phyloP scores from a whole-genome alignment of 1,284 basidiomycete genomes.

The Ganoderma multipileum region DNA sequence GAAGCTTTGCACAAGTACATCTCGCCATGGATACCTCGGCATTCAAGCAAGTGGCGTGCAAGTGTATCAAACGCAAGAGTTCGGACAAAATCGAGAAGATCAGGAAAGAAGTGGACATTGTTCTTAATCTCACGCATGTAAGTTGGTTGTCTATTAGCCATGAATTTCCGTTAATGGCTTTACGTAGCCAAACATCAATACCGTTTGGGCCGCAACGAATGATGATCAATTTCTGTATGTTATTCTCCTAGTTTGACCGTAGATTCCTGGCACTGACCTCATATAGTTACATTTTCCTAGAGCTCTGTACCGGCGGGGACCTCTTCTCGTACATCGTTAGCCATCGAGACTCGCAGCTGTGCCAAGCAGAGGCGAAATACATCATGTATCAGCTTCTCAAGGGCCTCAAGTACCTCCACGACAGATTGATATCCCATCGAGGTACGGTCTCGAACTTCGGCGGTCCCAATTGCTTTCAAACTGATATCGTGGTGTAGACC shows the following conservation, averaged over 20 bases:
- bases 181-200: constrained; percentile 80
- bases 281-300: constrained; percentile 74
- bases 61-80: constrained; percentile 72
- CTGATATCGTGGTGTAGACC: constrained; percentile 51
- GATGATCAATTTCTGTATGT: constrained; percentile 66
- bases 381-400: constrained; percentile 82
- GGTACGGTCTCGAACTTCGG: constrained; percentile 51
- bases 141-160: constrained; percentile 29
- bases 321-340: constrained; percentile 81
- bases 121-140: constrained; percentile 76
- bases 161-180: not conserved
- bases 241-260: not conserved
- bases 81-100: constrained; percentile 65
- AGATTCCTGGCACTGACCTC: not conserved
- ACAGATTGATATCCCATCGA: constrained; percentile 79
- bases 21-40: constrained; percentile 71
- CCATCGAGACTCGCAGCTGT: constrained; percentile 60
- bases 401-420: constrained; percentile 79
- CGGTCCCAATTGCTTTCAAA: not conserved
- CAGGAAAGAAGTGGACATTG: constrained; percentile 78
- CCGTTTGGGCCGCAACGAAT: constrained; percentile 73
- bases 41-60: constrained; percentile 81
- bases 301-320: constrained; percentile 80
- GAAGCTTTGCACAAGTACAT: constrained; percentile 84
- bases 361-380: constrained; percentile 84